Evolutionary conservation across 2,329 filamentous ascomycete genomes (phyloP).

Genomic region (Diplodia intermedia): DNA sequence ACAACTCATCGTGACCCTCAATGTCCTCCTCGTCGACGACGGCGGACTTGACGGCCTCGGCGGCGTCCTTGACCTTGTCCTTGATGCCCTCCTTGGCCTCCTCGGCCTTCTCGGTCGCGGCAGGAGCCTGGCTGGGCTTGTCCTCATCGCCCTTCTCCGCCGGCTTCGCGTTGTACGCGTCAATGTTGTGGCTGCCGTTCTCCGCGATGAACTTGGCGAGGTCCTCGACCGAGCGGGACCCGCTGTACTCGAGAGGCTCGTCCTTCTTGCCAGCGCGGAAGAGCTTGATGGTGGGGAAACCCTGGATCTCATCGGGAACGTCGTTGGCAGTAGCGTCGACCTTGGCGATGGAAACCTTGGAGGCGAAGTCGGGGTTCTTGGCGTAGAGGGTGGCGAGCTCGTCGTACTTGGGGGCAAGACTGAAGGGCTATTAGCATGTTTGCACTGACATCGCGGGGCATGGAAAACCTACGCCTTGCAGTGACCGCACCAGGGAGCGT

Average conservation of each 20-base stretch:
- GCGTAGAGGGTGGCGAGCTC: constrained; percentile 66
- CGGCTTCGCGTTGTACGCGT: constrained; percentile 65
- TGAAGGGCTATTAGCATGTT: constrained; percentile 36
- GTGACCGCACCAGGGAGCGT: constrained; percentile 83
- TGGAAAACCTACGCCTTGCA: constrained; percentile 65
- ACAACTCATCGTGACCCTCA: constrained; percentile 74
- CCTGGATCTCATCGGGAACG: constrained; percentile 93
- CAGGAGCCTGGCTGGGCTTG: constrained; percentile 54
- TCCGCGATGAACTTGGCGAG: constrained; percentile 91
- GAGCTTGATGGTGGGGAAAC: constrained; percentile 99
- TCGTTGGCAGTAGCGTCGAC: constrained; percentile 96
- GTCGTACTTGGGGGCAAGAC: constrained; percentile 71
- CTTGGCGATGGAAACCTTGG: constrained; percentile 78
- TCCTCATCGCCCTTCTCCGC: constrained; percentile 61
- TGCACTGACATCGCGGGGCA: background rate
- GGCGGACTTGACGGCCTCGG: constrained; percentile 47
- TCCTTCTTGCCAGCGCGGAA: constrained; percentile 90
- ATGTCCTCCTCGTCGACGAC: constrained; percentile 43
- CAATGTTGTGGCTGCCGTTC: constrained; percentile 88
- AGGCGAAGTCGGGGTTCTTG: constrained; percentile 55
- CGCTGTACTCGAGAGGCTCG: constrained; percentile 83
- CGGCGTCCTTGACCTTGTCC: constrained; percentile 38
- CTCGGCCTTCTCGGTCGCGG: constrained; percentile 48
- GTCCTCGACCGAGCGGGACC: constrained; percentile 88
- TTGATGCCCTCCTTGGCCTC: constrained; percentile 52